Conservation (phyloP, 768 basidiomycete species). For the Antrodiella citrinella region DNA sequence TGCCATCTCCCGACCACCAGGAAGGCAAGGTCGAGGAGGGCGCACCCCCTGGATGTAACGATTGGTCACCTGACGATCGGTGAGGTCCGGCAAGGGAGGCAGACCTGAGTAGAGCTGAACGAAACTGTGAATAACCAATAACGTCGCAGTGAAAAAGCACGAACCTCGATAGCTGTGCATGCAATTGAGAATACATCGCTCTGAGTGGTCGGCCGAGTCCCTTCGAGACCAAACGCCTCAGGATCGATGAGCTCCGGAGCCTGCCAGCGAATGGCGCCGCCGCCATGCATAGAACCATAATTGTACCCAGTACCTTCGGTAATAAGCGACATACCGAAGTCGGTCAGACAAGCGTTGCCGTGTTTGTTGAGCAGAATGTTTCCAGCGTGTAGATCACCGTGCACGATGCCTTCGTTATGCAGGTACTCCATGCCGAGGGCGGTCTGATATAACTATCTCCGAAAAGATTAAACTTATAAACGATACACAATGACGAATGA, state of each 20-base stretch:
- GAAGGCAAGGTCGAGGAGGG: not conserved
- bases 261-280: not conserved
- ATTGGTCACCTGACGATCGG: not conserved
- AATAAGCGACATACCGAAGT: slow-evolving; percentile 9
- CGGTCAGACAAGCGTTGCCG: slow-evolving; percentile 5
- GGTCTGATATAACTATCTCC: slow-evolving; percentile 2
- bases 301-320: not conserved
- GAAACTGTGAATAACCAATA: not conserved
- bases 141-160: not conserved
- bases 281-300: not conserved
- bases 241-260: slow-evolving; percentile 8
- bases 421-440: slow-evolving; percentile 5
- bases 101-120: not conserved
- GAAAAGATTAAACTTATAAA: not conserved
- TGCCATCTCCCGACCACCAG: not conserved
- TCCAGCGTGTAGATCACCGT: slow-evolving; percentile 9
- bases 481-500: not conserved
- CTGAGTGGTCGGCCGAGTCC: not conserved
- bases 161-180: not conserved
- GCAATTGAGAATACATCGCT: not conserved
- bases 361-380: slow-evolving; percentile 9
- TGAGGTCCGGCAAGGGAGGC: not conserved
- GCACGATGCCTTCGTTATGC: slow-evolving; percentile 3
- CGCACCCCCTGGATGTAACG: not conserved
- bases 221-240: not conserved